phyloP scores from a whole-genome alignment of 2,329 filamentous ascomycete species.

The Tolypocladium inflatum region DNA sequence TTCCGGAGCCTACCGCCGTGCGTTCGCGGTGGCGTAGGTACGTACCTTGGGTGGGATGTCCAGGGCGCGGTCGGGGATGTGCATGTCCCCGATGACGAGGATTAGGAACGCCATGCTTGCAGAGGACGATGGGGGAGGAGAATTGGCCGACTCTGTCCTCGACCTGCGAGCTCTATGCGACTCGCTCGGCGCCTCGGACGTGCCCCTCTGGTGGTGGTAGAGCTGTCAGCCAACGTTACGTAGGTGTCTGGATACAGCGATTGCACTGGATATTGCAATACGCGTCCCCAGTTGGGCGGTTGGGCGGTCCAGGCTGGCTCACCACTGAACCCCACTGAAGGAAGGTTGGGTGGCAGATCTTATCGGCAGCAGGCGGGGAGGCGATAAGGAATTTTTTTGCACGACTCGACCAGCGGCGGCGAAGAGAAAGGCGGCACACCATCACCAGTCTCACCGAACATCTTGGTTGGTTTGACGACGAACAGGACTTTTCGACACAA shows the following conservation, averaged over 20 bases:
- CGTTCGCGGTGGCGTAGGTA: not conserved
- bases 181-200: not conserved
- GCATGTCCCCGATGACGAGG: slow-evolving; percentile 84
- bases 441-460: not conserved
- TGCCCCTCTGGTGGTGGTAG: not conserved
- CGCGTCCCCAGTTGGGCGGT: no score
- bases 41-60: slow-evolving; percentile 82
- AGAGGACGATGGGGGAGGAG: slow-evolving; percentile 8
- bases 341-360: slow-evolving; percentile 2
- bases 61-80: slow-evolving; percentile 85
- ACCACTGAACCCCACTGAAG: not conserved
- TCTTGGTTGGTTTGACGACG: not conserved
- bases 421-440: not conserved
- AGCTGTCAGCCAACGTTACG: not conserved
- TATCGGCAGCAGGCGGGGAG: slow-evolving; percentile 8
- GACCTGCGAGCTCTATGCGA: not conserved
- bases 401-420: not conserved
- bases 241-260: slow-evolving; percentile 18
- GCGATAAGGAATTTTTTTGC: slow-evolving; percentile 15
- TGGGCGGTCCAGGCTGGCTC: not conserved
- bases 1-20: not conserved
- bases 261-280: slow-evolving; percentile 6
- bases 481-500: slow-evolving; percentile 9
- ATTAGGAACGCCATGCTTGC: slow-evolving; percentile 76
- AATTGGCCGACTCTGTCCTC: slow-evolving; percentile 6